A percentile compares a stretch with the other conserved stretches of the same genome.
These are phyloP conservation scores for Fusarium buxicola DNA, from an alignment of 2,329 filamentous ascomycete species.

Conservation along the genomic window DNA sequence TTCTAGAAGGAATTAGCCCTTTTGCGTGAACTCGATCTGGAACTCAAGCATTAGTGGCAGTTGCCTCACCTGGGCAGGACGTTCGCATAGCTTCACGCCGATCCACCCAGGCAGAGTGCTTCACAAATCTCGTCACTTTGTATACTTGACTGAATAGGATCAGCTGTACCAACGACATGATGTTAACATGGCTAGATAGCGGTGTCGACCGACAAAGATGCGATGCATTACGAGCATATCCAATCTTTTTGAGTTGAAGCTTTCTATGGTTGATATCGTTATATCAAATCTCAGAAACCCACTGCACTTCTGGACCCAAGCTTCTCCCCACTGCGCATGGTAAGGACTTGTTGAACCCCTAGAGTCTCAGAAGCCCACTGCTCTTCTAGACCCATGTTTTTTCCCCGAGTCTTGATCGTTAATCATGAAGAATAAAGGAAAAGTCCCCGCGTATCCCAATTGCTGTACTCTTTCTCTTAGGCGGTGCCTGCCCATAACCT, in stretches of 20 bases:
- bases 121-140: no score
- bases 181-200: no score
- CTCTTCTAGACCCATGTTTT: constrained; percentile 20
- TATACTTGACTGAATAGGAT: no score
- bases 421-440: constrained; percentile 13
- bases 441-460: constrained; percentile 3
- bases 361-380: constrained; percentile 31
- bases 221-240: not conserved
- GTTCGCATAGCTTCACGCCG: no score
- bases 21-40: not conserved
- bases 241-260: constrained; percentile 9
- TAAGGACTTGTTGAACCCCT: constrained; percentile 34
- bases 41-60: not conserved
- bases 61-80: no score
- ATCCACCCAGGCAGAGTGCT: no score
- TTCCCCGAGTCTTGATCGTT: constrained; percentile 11
- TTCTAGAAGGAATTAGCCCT: not conserved
- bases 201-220: no score
- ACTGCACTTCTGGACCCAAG: constrained; percentile 41
- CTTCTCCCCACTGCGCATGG: not conserved
- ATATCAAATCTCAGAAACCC: constrained; percentile 38
- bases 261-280: constrained; percentile 23
- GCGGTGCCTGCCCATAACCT: not conserved
- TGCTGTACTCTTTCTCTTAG: not conserved
- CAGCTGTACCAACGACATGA: no score